Evolutionary conservation across 2,329 filamentous ascomycete species (phyloP), one percentile per base, ranked within the genome.

Genomic region (Claviceps africana): DNA sequence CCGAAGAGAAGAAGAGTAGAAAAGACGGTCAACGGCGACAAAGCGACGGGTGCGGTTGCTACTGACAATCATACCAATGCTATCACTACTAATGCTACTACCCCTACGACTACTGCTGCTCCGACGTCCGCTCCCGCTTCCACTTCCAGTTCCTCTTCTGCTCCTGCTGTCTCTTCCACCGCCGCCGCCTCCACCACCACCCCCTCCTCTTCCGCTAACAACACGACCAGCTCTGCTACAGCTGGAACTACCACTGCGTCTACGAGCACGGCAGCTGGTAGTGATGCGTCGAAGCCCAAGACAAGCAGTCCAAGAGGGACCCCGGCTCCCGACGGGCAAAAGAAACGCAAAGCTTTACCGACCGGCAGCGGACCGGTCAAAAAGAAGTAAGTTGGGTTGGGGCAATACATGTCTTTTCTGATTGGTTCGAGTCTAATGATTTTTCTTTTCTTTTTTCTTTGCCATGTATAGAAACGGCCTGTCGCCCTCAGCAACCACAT

Each of bases 1-100:
- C 72, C 76, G 25, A 95, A 95, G 70, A 79, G 88, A 61, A 82
- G 89, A 57, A 94, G 90, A 69, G 82, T 87, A 2, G 88, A 95
- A 60, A 87, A 87, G 60, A 68, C 75, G 10, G 64, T 70, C 15
- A 73, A 72, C 55, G 73, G 73, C 40, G 70, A 67, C 4, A 68
- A 70, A 31, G 65, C 72, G 3, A 80, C 28, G 19, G 43, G 19
- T 39, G 37, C 39, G 33, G 28, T 46, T 17, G 43, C 25, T 37
- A 13, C 47, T 2, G 40, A 28, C n/a, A 40, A 31, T n/a, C 19
- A 1, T 21, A 11, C 39, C 37, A 33, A 28, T 52, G 25, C 50
- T 33, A 15, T 28, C 4, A 44, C 50, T 35, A 35, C 33, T 35
- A 15, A 5, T 35, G 5, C 33, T 35, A 15, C 11, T 35, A 3